Percentiles rank a stretch among this genome's conserved stretches.
phyloP scores from a whole-genome alignment of 108 stramenopile genomes.

The Stephanodiscus minutulus region DNA sequence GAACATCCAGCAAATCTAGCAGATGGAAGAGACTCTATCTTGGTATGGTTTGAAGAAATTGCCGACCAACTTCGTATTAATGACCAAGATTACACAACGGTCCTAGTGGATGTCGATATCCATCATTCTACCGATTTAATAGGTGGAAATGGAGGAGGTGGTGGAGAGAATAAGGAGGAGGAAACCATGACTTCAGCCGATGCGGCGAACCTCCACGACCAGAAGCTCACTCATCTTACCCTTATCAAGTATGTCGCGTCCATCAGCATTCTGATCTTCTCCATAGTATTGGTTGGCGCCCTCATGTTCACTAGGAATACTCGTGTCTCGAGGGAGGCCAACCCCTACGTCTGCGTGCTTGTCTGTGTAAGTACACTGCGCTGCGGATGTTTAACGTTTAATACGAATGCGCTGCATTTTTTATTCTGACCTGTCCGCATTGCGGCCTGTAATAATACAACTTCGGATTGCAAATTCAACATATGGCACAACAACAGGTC shows the following conservation, averaged over 20 bases:
- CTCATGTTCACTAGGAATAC: constrained; percentile 68
- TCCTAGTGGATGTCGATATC: too few species aligned
- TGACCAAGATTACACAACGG: too few species aligned
- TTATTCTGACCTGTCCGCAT: neutral
- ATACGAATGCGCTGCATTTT: too few species aligned
- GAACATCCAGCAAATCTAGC: neutral
- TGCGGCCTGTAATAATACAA: too few species aligned
- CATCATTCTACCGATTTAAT: too few species aligned
- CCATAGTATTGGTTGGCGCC: constrained; percentile 56
- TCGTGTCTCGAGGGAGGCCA: constrained; percentile 53
- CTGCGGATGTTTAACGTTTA: too few species aligned
- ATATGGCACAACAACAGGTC: too few species aligned
- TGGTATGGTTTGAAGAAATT: constrained; percentile 59
- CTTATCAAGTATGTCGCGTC: constrained; percentile 41
- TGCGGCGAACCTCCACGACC: constrained; percentile 25
- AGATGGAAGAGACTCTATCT: constrained; percentile 36
- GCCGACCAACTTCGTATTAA: constrained; percentile 41
- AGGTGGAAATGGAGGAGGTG: too few species aligned
- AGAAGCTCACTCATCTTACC: constrained; percentile 32
- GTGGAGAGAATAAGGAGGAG: too few species aligned
- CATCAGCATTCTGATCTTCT: constrained; percentile 57
- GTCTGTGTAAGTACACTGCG: constrained; percentile 48
- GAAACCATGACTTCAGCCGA: neutral
- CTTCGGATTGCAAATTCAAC: too few species aligned
- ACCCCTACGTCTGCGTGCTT: constrained; percentile 56